A percentile compares a stretch with the other conserved stretches of the same genome.
Evolutionary conservation across 2,329 filamentous ascomycete genomes (phyloP).

Genomic region (Cytospora schulzeri): DNA sequence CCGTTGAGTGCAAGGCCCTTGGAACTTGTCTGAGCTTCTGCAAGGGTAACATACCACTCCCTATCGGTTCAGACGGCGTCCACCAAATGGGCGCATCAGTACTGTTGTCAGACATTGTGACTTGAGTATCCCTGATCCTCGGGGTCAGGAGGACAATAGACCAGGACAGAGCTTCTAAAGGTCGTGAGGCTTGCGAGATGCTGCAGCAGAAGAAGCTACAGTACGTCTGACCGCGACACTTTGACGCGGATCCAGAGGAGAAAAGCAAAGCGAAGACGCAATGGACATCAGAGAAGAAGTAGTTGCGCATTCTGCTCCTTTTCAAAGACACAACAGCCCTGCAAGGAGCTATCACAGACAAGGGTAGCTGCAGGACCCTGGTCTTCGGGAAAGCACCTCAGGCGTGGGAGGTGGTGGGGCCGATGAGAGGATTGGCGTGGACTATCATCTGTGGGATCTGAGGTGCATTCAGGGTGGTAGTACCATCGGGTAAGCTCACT

Average conservation of each 20-base stretch:
- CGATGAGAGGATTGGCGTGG: not conserved
- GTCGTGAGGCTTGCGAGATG: not conserved
- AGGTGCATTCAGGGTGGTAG: conserved; percentile 9
- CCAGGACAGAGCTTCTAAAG: not conserved
- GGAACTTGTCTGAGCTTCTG: not conserved
- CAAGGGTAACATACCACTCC: conserved; percentile 3
- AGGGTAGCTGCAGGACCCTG: conserved; percentile 16
- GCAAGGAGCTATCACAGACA: conserved; percentile 4
- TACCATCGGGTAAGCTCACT: not conserved
- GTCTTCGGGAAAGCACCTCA: not conserved
- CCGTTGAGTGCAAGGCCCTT: not conserved
- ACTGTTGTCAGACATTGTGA: conserved; percentile 20
- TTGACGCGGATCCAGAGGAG: not conserved
- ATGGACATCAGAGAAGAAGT: not conserved
- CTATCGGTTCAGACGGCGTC: conserved; percentile 17
- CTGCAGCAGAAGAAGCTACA: not conserved
- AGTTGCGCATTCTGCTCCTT: conserved; percentile 6
- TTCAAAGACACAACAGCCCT: conserved; percentile 3
- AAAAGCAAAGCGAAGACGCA: conserved; percentile 1
- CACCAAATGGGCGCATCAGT: conserved; percentile 16
- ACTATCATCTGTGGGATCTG: not conserved
- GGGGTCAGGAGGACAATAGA: not conserved
- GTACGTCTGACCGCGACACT: not conserved
- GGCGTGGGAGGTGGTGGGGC: not conserved
- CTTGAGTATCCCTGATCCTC: not conserved